phyloP scores from a whole-genome alignment of 352 stramenopile species.

The Pythium grandisporangium region DNA sequence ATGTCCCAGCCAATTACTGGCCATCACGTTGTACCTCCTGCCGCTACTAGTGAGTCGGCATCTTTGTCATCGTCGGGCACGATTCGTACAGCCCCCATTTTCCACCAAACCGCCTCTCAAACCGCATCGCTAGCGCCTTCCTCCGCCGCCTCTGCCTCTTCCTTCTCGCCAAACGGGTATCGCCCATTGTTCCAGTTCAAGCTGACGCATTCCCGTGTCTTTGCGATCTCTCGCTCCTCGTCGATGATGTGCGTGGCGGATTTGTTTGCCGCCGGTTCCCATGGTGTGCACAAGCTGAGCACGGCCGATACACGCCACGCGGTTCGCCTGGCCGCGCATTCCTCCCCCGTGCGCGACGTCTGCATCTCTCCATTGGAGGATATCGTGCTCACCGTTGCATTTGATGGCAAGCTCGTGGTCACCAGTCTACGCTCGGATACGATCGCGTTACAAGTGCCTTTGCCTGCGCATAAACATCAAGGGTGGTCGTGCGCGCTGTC shows the following conservation, averaged over 20 bases:
- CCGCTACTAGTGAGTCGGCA: too few relatives aligned
- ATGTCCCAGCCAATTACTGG: conserved; percentile 1
- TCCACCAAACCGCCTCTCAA: not conserved
- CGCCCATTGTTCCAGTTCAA: conserved; percentile 23
- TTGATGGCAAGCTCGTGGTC: conserved; percentile 49
- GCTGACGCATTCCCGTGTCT: conserved; percentile 38
- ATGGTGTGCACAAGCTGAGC: conserved; percentile 39
- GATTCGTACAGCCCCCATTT: not conserved
- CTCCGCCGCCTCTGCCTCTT: not conserved
- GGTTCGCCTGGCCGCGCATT: conserved; percentile 23
- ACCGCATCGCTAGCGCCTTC: not conserved
- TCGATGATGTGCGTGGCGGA: conserved; percentile 44
- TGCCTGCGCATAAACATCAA: conserved; percentile 27
- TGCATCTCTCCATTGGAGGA: conserved; percentile 22
- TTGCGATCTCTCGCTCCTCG: conserved; percentile 36
- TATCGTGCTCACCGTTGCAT: conserved; percentile 38
- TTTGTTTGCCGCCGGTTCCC: conserved; percentile 13
- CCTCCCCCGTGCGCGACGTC: conserved; percentile 44
- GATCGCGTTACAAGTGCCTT: conserved; percentile 22
- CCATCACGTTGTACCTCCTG: too few relatives aligned
- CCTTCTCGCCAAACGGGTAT: conserved; percentile 12
- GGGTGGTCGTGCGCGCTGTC: conserved; percentile 18
- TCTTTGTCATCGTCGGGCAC: too few relatives aligned
- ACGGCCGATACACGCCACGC: conserved; percentile 19
- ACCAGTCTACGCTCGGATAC: conserved; percentile 31